Evolutionary conservation across 1,284 basidiomycete genomes (phyloP).

Genomic region (Cryptococcus floricola): DNA sequence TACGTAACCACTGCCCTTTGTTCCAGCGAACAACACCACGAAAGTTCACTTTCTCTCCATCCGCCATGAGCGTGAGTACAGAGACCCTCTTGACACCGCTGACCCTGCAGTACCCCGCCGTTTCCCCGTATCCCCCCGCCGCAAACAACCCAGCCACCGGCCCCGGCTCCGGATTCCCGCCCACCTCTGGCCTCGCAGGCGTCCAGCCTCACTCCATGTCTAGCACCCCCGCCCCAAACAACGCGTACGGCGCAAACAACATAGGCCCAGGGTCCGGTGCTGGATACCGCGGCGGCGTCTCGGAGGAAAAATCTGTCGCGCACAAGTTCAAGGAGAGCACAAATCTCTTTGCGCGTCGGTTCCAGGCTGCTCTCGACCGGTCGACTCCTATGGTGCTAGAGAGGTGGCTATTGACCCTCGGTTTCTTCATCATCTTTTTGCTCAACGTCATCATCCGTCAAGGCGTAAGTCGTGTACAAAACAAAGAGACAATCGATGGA

Average conservation of each 20-base stretch:
- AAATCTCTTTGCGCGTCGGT: slow-evolving; percentile 43
- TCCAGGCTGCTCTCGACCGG: slow-evolving; percentile 81
- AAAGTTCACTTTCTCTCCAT: not conserved
- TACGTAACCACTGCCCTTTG: not conserved
- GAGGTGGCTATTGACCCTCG: slow-evolving; percentile 81
- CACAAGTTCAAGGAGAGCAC: slow-evolving; percentile 47
- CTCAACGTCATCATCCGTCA: slow-evolving; percentile 83
- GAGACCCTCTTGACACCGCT: not conserved
- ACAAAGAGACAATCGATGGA: not conserved
- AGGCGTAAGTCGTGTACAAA: slow-evolving; percentile 62
- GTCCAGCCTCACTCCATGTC: slow-evolving; percentile 41
- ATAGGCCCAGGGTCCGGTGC: slow-evolving; percentile 1
- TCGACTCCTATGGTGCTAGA: slow-evolving; percentile 85
- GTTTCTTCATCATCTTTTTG: slow-evolving; percentile 71
- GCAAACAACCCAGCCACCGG: slow-evolving; percentile 17
- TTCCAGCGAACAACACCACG: not conserved
- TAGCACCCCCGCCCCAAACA: slow-evolving; percentile 24
- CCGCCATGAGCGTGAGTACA: not conserved
- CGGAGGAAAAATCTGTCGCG: slow-evolving; percentile 49
- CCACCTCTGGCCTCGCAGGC: slow-evolving; percentile 43
- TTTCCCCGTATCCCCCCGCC: slow-evolving; percentile 25
- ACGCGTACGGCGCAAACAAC: slow-evolving; percentile 20
- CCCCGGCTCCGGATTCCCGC: slow-evolving; percentile 48
- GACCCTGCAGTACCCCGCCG: slow-evolving; percentile 10
- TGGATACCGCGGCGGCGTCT: slow-evolving; percentile 38